phyloP scores from a whole-genome alignment of 441 rosid species.

The Populus hybrid region DNA sequence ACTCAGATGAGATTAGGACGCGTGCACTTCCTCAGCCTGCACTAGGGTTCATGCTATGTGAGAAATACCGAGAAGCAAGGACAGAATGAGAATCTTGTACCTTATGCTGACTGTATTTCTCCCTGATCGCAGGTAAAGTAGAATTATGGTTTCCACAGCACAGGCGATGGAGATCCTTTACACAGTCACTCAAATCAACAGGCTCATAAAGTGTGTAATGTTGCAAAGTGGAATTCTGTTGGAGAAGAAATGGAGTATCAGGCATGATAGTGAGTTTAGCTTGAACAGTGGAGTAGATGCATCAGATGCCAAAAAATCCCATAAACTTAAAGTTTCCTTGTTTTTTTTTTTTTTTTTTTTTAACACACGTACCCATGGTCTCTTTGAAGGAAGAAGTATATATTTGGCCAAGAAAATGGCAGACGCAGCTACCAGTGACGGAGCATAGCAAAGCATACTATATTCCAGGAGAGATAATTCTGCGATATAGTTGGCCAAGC shows the following conservation, averaged over 20 bases:
- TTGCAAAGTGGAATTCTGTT: constrained; percentile 74
- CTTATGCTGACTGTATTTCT: constrained; percentile 88
- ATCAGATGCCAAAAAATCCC: not conserved
- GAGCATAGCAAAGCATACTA: constrained; percentile 64
- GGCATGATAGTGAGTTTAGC: not conserved
- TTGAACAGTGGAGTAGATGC: not conserved
- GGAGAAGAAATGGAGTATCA: constrained; percentile 8
- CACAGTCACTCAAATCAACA: constrained; percentile 59
- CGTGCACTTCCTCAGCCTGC: not conserved
- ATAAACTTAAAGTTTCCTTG: constrained; percentile 35
- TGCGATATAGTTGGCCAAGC: constrained; percentile 66
- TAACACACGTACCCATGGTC: not conserved
- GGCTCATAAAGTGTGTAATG: constrained; percentile 83
- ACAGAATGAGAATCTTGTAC: constrained; percentile 25
- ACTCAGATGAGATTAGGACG: not conserved
- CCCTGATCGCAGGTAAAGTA: constrained; percentile 72
- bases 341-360: constrained; percentile 12
- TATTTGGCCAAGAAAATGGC: constrained; percentile 61
- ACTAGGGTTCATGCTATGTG: not conserved
- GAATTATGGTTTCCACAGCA: constrained; percentile 44
- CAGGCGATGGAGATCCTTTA: constrained; percentile 60
- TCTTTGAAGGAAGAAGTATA: not conserved
- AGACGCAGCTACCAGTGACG: constrained; percentile 84
- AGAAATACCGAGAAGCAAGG: not conserved
- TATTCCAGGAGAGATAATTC: constrained; percentile 87